Base-by-base conservation (phyloP, 805 yeast genomes). In the Lipomyces mesembrius region DNA sequence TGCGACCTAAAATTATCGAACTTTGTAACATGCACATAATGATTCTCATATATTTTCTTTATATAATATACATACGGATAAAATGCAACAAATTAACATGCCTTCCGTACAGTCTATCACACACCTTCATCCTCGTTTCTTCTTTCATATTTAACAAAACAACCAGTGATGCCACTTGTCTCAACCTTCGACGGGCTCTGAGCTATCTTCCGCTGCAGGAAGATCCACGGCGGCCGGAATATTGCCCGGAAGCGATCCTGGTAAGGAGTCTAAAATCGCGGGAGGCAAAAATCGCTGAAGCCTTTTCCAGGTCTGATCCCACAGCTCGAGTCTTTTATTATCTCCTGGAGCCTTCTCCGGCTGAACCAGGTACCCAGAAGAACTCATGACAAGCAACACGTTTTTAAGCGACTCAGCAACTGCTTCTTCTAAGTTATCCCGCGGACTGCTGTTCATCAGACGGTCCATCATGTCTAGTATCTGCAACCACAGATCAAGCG, bases 391-490 rank as follows among this genome's bases (percentile, higher is more conserved):
- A 29, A 81, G 68, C 29, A 80, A 72, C 12, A 80, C 81, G 61
- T 80, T 80, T 66, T 80, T 80, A 59, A 80, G 75, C 65, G 79
- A 76, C 72, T 80, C 83, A 9, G 74, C 75, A 7, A 80, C 78
- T 7, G 80, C 74, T 66, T 80, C 83, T 58, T 75, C 76, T 32
- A 79, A 67, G 6, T 77, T 74, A 55, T 78, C 81, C 63, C 76
- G 74, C 49, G 78, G 78, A 9, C 80, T 77, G 63, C 80, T 75
- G 63, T 77, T 77, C 63, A 81, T 72, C 58, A 81, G 71, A 22
- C 82, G 71, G 68, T 79, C 83, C 67, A 81, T 74, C 62, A 78
- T 75, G 27, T 77, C 79, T 62, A 81, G 72, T 43, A 78, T 74
- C 43, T 73, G 66, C 37, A 75, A 66, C 83, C 83, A 81, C 37